Evolutionary conservation across 2,329 filamentous ascomycete genomes (phyloP).

Genomic region (Pseudomassariella vexata): DNA sequence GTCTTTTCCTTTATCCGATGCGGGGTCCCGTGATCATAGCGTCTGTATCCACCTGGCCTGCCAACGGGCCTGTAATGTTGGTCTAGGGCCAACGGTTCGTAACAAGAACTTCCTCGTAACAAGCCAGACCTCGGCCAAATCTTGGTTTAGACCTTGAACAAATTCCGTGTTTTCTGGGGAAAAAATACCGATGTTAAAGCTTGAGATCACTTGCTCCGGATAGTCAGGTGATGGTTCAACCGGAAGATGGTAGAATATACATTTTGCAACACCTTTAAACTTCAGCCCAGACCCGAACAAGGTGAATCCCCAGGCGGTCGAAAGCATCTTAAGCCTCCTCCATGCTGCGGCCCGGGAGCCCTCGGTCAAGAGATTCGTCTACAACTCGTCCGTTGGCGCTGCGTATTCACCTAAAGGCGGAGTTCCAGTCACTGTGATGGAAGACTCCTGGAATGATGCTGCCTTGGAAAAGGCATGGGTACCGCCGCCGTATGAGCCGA

Average conservation of each 20-base stretch:
- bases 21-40: too few species aligned
- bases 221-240: too few species aligned
- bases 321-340: not conserved
- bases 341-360: not conserved
- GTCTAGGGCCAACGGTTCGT: too few species aligned
- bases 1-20: too few species aligned
- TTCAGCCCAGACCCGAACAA: not conserved
- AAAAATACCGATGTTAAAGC: not conserved
- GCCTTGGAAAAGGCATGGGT: slow-evolving; percentile 1
- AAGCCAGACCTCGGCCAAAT: slow-evolving; percentile 15
- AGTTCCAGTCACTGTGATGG: not conserved
- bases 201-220: slow-evolving; percentile 5
- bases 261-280: not conserved
- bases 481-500: slow-evolving; percentile 2
- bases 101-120: slow-evolving; percentile 17
- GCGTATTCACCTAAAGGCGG: slow-evolving; percentile 1
- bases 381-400: not conserved
- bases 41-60: too few species aligned
- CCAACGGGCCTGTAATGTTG: too few species aligned
- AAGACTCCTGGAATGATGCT: slow-evolving; percentile 5
- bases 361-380: slow-evolving; percentile 1
- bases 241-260: not conserved
- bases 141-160: slow-evolving; percentile 7
- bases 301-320: not conserved
- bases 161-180: not conserved